Evolutionary conservation across 768 basidiomycete species (phyloP).

Genomic region (Termitomyces sp.): DNA sequence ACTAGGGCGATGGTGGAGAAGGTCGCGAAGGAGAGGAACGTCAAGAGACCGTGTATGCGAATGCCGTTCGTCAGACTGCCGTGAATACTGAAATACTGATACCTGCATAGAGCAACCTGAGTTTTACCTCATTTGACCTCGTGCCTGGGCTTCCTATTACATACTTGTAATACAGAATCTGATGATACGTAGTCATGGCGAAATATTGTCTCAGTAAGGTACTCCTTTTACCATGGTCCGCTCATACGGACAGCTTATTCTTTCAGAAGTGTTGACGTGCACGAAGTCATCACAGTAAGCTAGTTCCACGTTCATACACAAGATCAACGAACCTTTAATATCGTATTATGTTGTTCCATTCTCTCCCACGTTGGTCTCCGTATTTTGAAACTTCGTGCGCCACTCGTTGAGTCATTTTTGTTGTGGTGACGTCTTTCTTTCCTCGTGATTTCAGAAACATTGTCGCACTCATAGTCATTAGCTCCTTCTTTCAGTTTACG

Average conservation of each 20-base stretch:
- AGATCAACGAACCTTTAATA: neutral
- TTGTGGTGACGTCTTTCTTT: neutral
- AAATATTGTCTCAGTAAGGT: neutral
- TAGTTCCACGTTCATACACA: neutral
- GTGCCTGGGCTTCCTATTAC: neutral
- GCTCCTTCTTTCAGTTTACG: neutral
- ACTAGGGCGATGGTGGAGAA: slow-evolving; percentile 38
- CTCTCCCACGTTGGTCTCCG: neutral
- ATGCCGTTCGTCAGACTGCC: slow-evolving; percentile 56
- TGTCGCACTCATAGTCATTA: neutral
- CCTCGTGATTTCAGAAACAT: neutral
- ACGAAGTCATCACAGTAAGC: neutral
- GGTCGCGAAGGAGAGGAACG: slow-evolving; percentile 60
- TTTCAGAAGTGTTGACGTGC: neutral
- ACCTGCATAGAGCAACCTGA: neutral
- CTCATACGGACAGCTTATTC: neutral
- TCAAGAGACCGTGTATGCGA: slow-evolving; percentile 68
- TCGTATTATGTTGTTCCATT: neutral
- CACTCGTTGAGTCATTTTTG: neutral
- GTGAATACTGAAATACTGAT: neutral
- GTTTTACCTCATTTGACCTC: neutral
- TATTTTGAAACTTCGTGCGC: neutral
- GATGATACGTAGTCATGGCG: neutral
- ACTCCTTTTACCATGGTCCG: neutral
- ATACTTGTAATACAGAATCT: neutral